Evolutionary conservation across 2,329 filamentous ascomycete genomes (phyloP), one percentile per base, ranked within the genome.

Genomic region (Amphichorda felina): DNA sequence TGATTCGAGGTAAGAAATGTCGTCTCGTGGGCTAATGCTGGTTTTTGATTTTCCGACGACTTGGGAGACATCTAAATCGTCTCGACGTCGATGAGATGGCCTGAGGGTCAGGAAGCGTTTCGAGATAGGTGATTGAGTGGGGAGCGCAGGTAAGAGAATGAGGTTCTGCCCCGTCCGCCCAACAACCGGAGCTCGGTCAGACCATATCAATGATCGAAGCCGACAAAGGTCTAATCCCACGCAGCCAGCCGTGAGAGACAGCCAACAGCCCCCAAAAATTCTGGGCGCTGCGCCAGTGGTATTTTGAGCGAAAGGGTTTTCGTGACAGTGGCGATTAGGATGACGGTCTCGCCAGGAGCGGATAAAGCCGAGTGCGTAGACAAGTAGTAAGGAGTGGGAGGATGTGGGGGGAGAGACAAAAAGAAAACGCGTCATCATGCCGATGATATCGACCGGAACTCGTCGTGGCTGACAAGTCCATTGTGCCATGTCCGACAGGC

Each of bases 261-360:
- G n/a, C n/a, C n/a, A n/a, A n/a, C n/a, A n/a, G n/a, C n/a, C n/a
- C n/a, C n/a, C n/a, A n/a, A n/a, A n/a, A n/a, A n/a, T n/a, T n/a
- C n/a, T n/a, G n/a, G n/a, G n/a, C n/a, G n/a, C n/a, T n/a, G n/a
- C n/a, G n/a, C n/a, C n/a, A n/a, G n/a, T n/a, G n/a, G n/a, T n/a
- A 6, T 24, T 24, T 24, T 24, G 21, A 24, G 22, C 16, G 13
- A 13, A 16, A 35, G 33, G 16, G 22, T 35, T 22, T 35, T 16
- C 6, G 15, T 21, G 13, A 30, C 14, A 26, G 10, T 36, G 35
- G 35, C 35, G 35, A 36, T 36, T 36, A 28, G 35, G 32, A 30
- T 36, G 35, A 36, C 35, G 35, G 35, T 36, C 35, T 36, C 35
- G 35, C 35, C 35, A 21, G 21, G 35, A 17, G 15, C 22, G 22